Percentiles rank a stretch among this genome's conserved stretches.
These are phyloP conservation scores for Gossypium longicalyx DNA, from an alignment of 345 rosid species.

Conservation along the genomic window DNA sequence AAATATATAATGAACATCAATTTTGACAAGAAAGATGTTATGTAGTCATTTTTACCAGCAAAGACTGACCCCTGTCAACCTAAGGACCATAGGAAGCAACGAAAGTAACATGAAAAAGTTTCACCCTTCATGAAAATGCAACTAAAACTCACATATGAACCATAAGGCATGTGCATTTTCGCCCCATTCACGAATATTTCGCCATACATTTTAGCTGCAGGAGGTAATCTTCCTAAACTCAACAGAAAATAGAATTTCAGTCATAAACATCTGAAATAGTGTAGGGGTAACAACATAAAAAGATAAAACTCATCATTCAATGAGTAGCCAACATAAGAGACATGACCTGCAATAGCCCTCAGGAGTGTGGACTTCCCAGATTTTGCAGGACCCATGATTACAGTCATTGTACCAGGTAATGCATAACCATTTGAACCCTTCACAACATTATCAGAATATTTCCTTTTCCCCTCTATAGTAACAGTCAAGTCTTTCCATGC, in stretches of 20 bases:
- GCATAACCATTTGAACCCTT: conserved; percentile 96
- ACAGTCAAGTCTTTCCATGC: conserved; percentile 98
- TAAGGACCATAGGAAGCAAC: neutral
- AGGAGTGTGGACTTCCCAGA: conserved; percentile 92
- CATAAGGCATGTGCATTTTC: conserved; percentile 68
- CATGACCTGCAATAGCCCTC: conserved; percentile 87
- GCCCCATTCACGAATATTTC: conserved; percentile 86
- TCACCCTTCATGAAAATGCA: neutral
- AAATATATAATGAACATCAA: neutral
- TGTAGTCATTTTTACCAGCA: neutral
- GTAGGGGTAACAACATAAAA: neutral
- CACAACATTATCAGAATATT: conserved; percentile 82
- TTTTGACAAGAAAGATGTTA: neutral
- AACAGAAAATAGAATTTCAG: conserved; percentile 23
- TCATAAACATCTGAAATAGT: neutral
- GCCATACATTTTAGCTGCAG: conserved; percentile 66
- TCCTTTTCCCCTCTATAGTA: conserved; percentile 80
- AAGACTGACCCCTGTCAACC: neutral
- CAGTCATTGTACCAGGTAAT: conserved; percentile 93
- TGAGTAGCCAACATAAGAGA: neutral
- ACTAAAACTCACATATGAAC: conserved; percentile 74
- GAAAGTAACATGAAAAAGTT: neutral
- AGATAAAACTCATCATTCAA: neutral
- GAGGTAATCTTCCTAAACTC: conserved; percentile 72
- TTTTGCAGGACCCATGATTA: conserved; percentile 97